These are phyloP conservation scores for Cercospora sp. DNA, from an alignment of 2,329 filamentous ascomycete species.

Conservation along the genomic window DNA sequence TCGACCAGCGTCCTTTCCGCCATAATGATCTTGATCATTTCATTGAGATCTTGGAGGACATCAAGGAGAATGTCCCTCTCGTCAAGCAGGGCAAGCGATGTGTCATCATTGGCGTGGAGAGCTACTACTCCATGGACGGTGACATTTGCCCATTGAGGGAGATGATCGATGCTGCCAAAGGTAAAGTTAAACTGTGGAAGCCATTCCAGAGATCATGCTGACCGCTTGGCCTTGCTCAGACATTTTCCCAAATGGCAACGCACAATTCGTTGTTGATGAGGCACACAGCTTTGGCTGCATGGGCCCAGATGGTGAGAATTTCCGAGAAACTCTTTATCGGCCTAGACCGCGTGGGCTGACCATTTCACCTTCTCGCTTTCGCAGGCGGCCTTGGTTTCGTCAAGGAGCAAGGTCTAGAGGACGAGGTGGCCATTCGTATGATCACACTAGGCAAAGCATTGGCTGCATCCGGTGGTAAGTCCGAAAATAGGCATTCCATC, in stretches of 20 bases:
- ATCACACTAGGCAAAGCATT: neutral
- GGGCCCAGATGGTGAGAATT: neutral
- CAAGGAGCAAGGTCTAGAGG: neutral
- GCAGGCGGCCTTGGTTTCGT: neutral
- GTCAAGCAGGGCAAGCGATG: neutral
- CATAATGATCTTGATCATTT: neutral
- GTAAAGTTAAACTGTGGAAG: neutral
- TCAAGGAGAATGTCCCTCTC: neutral
- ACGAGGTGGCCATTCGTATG: neutral
- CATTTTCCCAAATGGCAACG: neutral
- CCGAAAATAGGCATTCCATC: neutral
- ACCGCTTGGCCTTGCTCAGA: neutral
- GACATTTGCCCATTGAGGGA: neutral
- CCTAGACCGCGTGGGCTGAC: neutral
- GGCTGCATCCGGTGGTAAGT: neutral
- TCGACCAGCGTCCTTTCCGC: neutral
- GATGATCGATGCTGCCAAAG: neutral
- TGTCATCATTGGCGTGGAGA: neutral
- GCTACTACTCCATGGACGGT: neutral
- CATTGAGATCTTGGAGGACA: neutral
- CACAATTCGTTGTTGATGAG: neutral
- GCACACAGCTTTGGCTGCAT: neutral
- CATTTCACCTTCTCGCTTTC: neutral
- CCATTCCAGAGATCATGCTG: neutral
- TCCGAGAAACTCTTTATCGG: neutral